Percentiles rank a stretch among this genome's conserved stretches.
Evolutionary conservation across 2,329 filamentous ascomycete species (phyloP).

Genomic region (Nigrospora sphaerica): DNA sequence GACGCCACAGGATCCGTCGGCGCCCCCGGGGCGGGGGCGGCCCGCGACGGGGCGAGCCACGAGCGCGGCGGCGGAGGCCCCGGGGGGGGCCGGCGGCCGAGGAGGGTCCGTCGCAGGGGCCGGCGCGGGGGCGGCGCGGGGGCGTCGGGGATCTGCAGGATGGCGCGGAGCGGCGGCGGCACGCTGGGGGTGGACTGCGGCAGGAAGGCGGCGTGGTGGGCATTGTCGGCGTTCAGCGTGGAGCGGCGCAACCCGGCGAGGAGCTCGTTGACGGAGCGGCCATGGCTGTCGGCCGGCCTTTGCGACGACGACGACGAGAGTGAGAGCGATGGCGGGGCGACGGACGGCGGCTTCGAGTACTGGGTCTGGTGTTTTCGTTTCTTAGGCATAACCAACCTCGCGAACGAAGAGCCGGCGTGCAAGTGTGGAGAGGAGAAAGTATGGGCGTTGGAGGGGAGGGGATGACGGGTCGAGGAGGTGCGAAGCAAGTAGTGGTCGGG

Average conservation of each 20-base stretch:
- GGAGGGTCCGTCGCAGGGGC: conserved; percentile 33
- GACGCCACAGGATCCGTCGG: conserved; percentile 3
- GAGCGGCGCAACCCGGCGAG: conserved; percentile 49
- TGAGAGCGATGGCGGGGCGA: conserved; percentile 41
- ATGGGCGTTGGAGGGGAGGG: no score
- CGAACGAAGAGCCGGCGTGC: neutral
- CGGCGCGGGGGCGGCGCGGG: conserved; percentile 43
- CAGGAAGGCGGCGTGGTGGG: conserved; percentile 19
- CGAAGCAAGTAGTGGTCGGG: no score
- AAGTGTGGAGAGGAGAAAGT: no score
- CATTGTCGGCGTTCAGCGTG: conserved; percentile 21
- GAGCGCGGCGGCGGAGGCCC: conserved; percentile 54
- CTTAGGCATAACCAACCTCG: conserved; percentile 48
- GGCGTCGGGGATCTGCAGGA: conserved; percentile 53
- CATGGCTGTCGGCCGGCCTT: conserved; percentile 20
- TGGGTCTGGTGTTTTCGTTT: conserved; percentile 45
- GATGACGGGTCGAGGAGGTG: no score
- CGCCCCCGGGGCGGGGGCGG: conserved; percentile 14
- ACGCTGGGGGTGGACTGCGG: conserved; percentile 38
- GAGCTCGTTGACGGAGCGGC: conserved; percentile 50
- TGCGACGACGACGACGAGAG: conserved; percentile 25
- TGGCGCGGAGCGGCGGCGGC: conserved; percentile 49
- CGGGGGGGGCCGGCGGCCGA: conserved; percentile 45
- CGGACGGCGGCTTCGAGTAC: conserved; percentile 52
- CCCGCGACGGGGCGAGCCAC: conserved; percentile 37